Conservation (phyloP, 2,329 filamentous ascomycete species). For the Shiraia sp. region DNA sequence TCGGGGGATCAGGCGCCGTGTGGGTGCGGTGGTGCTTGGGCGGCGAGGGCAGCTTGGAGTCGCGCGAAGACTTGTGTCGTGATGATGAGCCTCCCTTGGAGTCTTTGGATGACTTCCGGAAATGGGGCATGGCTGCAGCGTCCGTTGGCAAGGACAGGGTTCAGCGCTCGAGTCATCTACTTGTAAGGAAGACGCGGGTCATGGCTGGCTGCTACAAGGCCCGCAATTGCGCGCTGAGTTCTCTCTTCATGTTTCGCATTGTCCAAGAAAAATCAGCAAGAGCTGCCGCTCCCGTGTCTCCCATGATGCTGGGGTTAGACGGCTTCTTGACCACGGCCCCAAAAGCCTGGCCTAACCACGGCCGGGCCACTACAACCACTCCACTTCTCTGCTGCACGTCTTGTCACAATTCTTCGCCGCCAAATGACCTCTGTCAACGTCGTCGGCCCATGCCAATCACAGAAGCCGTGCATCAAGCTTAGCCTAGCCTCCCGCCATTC, state of each 20-base stretch:
- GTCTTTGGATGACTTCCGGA: conserved; percentile 17
- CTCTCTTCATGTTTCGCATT: conserved; percentile 16
- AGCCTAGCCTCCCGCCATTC: conserved; percentile 1
- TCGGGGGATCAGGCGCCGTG: conserved; percentile 27
- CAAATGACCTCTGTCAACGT: conserved; percentile 10
- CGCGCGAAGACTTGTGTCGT: too few species aligned
- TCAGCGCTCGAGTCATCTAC: conserved; percentile 17
- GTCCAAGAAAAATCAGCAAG: conserved; percentile 7
- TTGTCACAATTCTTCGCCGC: conserved; percentile 14
- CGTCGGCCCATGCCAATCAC: too few species aligned
- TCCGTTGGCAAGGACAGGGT: too few species aligned
- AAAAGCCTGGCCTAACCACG: conserved; percentile 5
- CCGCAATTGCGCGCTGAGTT: conserved; percentile 16
- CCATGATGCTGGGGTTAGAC: conserved; percentile 13
- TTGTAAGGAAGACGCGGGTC: conserved; percentile 16
- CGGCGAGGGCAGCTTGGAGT: too few species aligned
- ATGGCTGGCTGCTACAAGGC: conserved; percentile 24
- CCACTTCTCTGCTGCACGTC: conserved; percentile 17
- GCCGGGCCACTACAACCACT: conserved; percentile 13
- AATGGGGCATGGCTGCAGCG: conserved; percentile 25
- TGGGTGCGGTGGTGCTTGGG: conserved; percentile 32
- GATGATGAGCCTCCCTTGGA: too few species aligned
- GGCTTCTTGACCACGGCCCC: conserved; percentile 7
- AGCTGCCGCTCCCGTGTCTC: conserved; percentile 6
- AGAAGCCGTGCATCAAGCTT: too few species aligned